Conservation (phyloP, 2,329 filamentous ascomycete genomes). For the Dothistroma septosporum region DNA sequence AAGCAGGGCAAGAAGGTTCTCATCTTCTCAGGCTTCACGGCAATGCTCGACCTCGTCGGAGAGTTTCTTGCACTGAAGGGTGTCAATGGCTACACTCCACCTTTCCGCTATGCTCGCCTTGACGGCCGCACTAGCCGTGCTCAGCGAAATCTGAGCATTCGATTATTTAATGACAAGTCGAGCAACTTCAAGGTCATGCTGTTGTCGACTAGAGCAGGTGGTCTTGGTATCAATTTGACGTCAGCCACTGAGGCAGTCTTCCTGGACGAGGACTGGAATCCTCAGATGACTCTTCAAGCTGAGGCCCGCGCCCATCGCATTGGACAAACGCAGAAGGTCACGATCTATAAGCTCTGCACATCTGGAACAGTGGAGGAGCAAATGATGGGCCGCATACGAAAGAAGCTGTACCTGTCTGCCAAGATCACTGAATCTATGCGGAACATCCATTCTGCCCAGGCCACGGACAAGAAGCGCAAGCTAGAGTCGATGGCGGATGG, state of each 20-base stretch:
- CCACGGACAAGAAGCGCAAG: slow-evolving; percentile 34
- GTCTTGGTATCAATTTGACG: slow-evolving; percentile 53
- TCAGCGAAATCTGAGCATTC: slow-evolving; percentile 50
- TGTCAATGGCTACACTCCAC: slow-evolving; percentile 32
- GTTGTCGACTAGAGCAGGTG: slow-evolving; percentile 54
- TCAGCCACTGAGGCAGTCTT: slow-evolving; percentile 55
- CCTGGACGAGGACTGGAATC: slow-evolving; percentile 55
- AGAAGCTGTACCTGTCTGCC: slow-evolving; percentile 59
- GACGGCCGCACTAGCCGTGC: slow-evolving; percentile 50
- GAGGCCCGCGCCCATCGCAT: slow-evolving; percentile 54
- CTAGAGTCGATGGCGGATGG: slow-evolving; percentile 33
- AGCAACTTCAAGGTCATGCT: slow-evolving; percentile 52
- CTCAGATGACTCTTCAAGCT: slow-evolving; percentile 52
- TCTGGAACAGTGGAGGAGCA: slow-evolving; percentile 57
- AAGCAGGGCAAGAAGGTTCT: slow-evolving; percentile 52
- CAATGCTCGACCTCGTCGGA: slow-evolving; percentile 50
- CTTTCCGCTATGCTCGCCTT: slow-evolving; percentile 47
- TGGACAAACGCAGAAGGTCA: slow-evolving; percentile 52
- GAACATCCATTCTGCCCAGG: slow-evolving; percentile 44
- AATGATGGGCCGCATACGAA: slow-evolving; percentile 55
- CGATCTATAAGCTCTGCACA: slow-evolving; percentile 54
- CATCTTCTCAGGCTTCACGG: slow-evolving; percentile 55
- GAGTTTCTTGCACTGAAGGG: slow-evolving; percentile 48
- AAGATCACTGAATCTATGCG: slow-evolving; percentile 59
- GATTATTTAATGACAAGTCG: slow-evolving; percentile 48